Evolutionary conservation across 805 yeast species (phyloP), one percentile per base, ranked within the genome.

Genomic region (Candida tibetensis): DNA sequence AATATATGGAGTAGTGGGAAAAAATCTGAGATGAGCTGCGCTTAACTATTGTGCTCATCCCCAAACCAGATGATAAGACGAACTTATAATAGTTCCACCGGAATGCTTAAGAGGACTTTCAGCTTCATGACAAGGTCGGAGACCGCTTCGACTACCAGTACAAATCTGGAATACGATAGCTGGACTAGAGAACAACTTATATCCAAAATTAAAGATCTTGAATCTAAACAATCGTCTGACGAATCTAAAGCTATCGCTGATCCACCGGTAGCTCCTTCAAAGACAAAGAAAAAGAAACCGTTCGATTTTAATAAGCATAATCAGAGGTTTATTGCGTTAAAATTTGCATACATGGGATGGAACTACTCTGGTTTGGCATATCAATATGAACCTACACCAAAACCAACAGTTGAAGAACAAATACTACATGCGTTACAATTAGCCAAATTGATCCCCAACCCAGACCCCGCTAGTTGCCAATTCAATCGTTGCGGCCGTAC

Each of bases 401-500:
- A 86, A 6, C 95, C 95, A 0, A 93, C 99, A 0, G 90, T 93
- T 2, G 99, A 93, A 53, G 81, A 79, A 19, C 75, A 72, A 28
- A 74, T 93, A 4, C 58, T 93, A 28, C 74, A 82, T 28, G 96
- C 95, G 0, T 58, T 93, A 60, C 64, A 71, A 33, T 77, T 72
- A 45, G 79, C 91, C 19, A 79, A 74, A 46, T 58, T 93, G 43
- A 79, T 93, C 8, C 72, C 79, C 7, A 68, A 78, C 1, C 51
- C 73, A 16, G 81, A 77, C 15, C 82, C 88, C 0, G 65, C 65
- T 5, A 80, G 77, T 1, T 85, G 82, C 53, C 72, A 76, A 10
- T 89, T 90, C 58, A 84, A 95, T 48, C 69, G 97, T 45, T 93
- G 98, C 64, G 98, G 98, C 0, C 72, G 98, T 52, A 91, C 98